Evolutionary conservation across 164 flowering plant genomes (phyloP).

Genomic region (Piper longum): DNA sequence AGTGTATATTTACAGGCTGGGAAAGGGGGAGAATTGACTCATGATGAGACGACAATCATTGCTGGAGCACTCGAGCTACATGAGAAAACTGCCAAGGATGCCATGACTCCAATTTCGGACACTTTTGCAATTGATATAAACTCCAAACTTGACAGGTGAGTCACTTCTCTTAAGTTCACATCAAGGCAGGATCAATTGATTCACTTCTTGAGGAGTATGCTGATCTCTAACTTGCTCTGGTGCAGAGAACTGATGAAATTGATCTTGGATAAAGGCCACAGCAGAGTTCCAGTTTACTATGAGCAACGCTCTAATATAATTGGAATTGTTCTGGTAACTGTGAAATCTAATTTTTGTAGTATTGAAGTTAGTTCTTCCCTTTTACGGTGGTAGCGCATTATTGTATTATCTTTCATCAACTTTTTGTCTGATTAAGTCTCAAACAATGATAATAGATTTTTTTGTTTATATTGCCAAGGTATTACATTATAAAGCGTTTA

Average conservation of each 20-base stretch:
- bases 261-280: conserved; percentile 64
- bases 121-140: conserved; percentile 82
- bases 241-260: conserved; percentile 39
- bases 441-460: too few relatives aligned
- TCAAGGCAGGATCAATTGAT: too few relatives aligned
- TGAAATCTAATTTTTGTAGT: neutral
- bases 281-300: conserved; percentile 89
- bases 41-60: conserved; percentile 94
- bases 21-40: conserved; percentile 97
- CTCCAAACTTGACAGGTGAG: conserved; percentile 39
- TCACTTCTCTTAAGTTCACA: neutral
- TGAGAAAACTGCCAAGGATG: conserved; percentile 78
- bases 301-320: conserved; percentile 85
- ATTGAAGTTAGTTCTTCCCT: neutral
- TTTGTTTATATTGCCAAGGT: too few relatives aligned
- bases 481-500: too few relatives aligned
- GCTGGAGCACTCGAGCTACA: conserved; percentile 90
- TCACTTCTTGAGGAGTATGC: neutral
- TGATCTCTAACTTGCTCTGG: neutral
- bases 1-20: conserved; percentile 52
- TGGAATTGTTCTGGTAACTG: conserved; percentile 71
- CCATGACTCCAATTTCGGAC: conserved; percentile 92
- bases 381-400: neutral
- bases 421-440: too few relatives aligned
- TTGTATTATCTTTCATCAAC: too few relatives aligned